Evolutionary conservation across 371 early-diverging fungal species (phyloP), one percentile per base, ranked within the genome.

Genomic region (Mucor sp.): DNA sequence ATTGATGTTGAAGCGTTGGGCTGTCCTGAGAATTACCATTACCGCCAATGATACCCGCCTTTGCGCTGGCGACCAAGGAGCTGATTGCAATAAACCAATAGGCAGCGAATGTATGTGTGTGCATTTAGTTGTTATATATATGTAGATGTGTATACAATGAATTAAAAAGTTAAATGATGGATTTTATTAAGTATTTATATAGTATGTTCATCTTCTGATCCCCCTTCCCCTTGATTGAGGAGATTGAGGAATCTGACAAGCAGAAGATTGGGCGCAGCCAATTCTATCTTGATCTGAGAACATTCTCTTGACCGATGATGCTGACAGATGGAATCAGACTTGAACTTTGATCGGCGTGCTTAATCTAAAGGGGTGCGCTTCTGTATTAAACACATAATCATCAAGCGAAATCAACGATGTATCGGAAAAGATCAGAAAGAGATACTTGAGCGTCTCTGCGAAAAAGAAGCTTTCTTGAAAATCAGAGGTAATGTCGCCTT

Each of bases 371-470:
- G 94, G 91, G 72, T 93, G 93, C 0, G 90, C 93, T 63, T 91
- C 91, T 0, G 93, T 91, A 21, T 85, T 93, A 55, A 90, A 80
- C 6, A 93, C 85, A 44, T 84, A 94, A 62, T 94, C 80, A 66
- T 93, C 88, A 65, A 96, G 76, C 2, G 93, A 86, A 4, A 92
- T 74, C 25, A 53, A 15, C 81, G 39, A 12, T 77, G 75, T 21
- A 47, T 88, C 85, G 47, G 82, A 76, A 71, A 96, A 96, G 39
- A 94, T 84, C 71, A 95, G 74, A 75, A 93, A 96, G 28, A 95
- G 82, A 67, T 97, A 97, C 75, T 97, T 97, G 62, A 97, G 79
- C 0, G 96, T 96, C 70, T 97, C 96, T 1, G 91, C 93, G 67
- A 95, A 71, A 74, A 96, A 95, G 74, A 93, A 94, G 25, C 91